These are phyloP conservation scores for Grammothele lineata DNA, from an alignment of 768 basidiomycete species.

Conservation along the genomic window DNA sequence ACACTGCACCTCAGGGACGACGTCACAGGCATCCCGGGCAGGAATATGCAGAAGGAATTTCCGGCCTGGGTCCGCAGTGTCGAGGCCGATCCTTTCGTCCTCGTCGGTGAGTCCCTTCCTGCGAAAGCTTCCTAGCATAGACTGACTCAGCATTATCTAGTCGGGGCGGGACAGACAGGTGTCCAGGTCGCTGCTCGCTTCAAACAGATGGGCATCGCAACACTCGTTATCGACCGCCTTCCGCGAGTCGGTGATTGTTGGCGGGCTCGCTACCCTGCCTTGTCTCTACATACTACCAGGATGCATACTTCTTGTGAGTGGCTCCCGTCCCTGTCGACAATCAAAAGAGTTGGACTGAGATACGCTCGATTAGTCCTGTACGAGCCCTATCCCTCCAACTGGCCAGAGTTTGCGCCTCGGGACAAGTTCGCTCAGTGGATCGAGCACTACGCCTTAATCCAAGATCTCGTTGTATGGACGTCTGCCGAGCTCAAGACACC, in stretches of 20 bases:
- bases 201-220: slow-evolving; percentile 44
- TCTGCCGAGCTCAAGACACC: slow-evolving; percentile 37
- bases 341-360: no score
- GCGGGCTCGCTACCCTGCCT: slow-evolving; percentile 54
- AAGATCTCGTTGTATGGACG: slow-evolving; percentile 65
- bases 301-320: slow-evolving; percentile 28
- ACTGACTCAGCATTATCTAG: slow-evolving; percentile 3
- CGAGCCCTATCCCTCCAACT: slow-evolving; percentile 12
- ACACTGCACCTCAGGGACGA: slow-evolving; percentile 31
- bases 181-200: slow-evolving; percentile 64
- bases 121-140: background rate
- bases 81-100: slow-evolving; percentile 33
- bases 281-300: slow-evolving; percentile 38
- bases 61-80: slow-evolving; percentile 31
- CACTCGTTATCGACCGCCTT: slow-evolving; percentile 54
- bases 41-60: slow-evolving; percentile 26
- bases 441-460: slow-evolving; percentile 52
- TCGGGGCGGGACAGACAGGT: slow-evolving; percentile 68
- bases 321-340: no score
- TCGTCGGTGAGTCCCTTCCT: slow-evolving; percentile 26
- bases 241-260: slow-evolving; percentile 52
- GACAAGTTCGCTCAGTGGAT: slow-evolving; percentile 65
- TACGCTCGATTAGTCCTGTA: slow-evolving; percentile 9
- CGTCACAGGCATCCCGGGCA: slow-evolving; percentile 32
- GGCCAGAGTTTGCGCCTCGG: slow-evolving; percentile 34